Evolutionary conservation across 2,329 filamentous ascomycete species (phyloP).

Genomic region (Scytalidium sp.): DNA sequence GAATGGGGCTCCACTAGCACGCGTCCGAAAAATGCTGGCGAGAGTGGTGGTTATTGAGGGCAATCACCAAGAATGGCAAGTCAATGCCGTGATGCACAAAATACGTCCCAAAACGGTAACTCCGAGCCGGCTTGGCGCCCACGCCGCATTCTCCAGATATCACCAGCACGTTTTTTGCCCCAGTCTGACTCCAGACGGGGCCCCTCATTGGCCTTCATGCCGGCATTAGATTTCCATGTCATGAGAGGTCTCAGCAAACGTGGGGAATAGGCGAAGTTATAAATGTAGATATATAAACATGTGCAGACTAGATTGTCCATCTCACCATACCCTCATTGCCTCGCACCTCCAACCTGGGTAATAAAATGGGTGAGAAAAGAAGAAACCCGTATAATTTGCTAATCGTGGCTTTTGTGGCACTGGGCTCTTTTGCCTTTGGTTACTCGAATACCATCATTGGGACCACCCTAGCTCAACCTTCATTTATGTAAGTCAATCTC

Average conservation of each 20-base stretch:
- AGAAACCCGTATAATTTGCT: conserved; percentile 4
- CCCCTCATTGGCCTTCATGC: neutral
- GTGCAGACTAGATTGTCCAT: neutral
- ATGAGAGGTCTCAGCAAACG: neutral
- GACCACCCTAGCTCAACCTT: conserved; percentile 1
- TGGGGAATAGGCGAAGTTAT: neutral
- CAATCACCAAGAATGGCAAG: neutral
- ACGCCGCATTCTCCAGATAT: neutral
- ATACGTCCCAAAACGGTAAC: neutral
- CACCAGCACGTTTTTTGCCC: neutral
- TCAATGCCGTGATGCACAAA: neutral
- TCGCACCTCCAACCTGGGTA: no score
- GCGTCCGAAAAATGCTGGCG: no score
- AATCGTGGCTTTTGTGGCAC: conserved; percentile 4
- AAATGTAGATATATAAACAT: neutral
- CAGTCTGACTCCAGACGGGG: neutral
- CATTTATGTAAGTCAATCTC: conserved; percentile 1
- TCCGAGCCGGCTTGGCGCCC: neutral
- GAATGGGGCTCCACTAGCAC: no score
- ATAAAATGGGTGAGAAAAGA: neutral
- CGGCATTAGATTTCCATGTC: neutral
- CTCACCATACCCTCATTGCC: no score
- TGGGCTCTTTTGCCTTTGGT: conserved; percentile 10
- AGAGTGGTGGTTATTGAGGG: no score
- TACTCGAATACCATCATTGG: conserved; percentile 6